Conservation (phyloP, 305 asterid species). For the Solanum hybrid region DNA sequence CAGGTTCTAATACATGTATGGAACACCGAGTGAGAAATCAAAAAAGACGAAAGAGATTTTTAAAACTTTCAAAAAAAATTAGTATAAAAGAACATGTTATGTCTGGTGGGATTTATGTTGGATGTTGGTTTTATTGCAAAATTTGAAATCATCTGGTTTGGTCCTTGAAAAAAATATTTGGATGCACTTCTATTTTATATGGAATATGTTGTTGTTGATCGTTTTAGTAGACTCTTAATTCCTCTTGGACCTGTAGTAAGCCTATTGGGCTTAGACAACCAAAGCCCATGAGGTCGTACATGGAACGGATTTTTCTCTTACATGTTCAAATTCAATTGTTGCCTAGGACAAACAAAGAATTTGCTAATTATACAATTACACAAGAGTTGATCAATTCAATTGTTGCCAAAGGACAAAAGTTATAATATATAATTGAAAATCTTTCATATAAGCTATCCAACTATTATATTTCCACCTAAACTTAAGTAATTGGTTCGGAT, state of each 20-base stretch:
- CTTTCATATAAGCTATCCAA: not conserved
- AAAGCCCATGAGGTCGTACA: not conserved
- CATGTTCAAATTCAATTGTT: not conserved
- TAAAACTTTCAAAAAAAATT: too few relatives aligned
- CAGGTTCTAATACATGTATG: too few relatives aligned
- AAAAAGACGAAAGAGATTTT: too few relatives aligned
- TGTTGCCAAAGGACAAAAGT: not conserved
- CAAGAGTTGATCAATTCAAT: not conserved
- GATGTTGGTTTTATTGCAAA: not conserved
- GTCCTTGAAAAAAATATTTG: not conserved
- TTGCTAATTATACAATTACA: not conserved
- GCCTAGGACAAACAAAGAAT: not conserved
- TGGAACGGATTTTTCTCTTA: not conserved
- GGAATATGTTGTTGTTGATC: not conserved
- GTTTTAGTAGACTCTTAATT: too few relatives aligned
- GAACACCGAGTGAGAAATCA: fast-evolving
- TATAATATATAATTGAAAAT: not conserved
- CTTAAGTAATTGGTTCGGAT: not conserved
- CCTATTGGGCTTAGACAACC: not conserved
- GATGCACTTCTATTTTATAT: not conserved
- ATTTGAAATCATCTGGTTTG: not conserved
- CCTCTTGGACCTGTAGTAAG: not conserved
- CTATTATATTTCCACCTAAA: not conserved
- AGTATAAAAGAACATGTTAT: not conserved
- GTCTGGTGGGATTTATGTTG: not conserved